Base-by-base conservation (phyloP, 768 basidiomycete genomes). In the Paxillus rubicundulus region DNA sequence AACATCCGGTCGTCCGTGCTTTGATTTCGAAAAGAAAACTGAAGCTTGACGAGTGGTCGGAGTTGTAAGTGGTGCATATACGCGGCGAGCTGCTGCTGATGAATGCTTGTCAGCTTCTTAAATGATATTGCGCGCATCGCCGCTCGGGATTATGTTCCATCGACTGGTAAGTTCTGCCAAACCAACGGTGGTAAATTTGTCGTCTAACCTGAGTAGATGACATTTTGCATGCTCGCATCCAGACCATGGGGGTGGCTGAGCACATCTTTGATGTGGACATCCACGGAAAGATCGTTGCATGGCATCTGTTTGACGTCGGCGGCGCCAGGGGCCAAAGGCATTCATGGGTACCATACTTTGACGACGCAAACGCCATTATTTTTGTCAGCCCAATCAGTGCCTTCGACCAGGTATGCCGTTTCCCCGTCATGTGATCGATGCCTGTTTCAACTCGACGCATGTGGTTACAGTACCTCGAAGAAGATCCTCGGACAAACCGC, bases 211-310 rank as follows among this genome's bases (percentile, higher is more conserved):
- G 33, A 8, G 20, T 54, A 89, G 90, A 92, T 67, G 90, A 93
- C 62, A 90, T 93, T 50, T 75, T 93, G 16, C 89, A 90, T 63
- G 89, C 89, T n/a, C 86, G 90, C 33, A 87, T 93, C 48, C 92
- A 92, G 64, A 93, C 90, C 7, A 90, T 93, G 85, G 90, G 90
- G 1, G 86, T 93, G 4, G 80, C 87, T 0, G 90, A 92, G 67
- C 89, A 92, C 59, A 74, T 84, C 28, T 92, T 92, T 59, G 87
- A 89, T 49, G 85, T 92, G 20, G 82, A 85, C 43, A 81, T 91
- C 38, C 86, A 89, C 56, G 87, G 89, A 13, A 90, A 86, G 65
- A 71, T 75, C 24, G 86, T 89, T 12, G 83, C 85, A 13, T 87
- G 85, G 85, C 82, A 85, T 62, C 72, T 88, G 14, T 87, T 73